Percentiles rank a stretch among this genome's conserved stretches.
Evolutionary conservation across 148 eudicot species (phyloP).

Genomic region (Vaccinium darrowii): DNA sequence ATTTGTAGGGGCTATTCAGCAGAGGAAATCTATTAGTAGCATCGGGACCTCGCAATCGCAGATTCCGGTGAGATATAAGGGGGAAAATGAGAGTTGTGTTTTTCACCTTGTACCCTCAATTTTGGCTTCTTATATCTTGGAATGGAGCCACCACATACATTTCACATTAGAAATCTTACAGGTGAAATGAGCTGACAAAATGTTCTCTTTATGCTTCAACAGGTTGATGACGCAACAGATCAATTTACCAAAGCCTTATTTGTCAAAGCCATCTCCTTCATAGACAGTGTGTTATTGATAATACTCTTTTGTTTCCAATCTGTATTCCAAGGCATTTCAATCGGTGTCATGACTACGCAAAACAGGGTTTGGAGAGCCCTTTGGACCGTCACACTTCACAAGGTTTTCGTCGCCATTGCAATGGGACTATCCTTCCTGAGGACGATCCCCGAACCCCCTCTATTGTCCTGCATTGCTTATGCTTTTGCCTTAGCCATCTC

Average conservation of each 20-base stretch:
- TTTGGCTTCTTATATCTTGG: not conserved
- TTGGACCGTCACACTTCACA: slow-evolving; percentile 39
- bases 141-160: not conserved
- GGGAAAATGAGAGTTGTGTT: not conserved
- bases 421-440: slow-evolving; percentile 36
- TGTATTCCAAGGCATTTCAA: slow-evolving; percentile 38
- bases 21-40: not conserved
- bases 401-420: slow-evolving; percentile 21
- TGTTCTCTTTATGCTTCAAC: not conserved
- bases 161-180: not conserved
- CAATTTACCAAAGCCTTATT: not conserved
- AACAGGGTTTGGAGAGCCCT: slow-evolving; percentile 35
- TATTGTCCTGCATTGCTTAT: slow-evolving; percentile 28
- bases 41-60: slow-evolving; percentile 7
- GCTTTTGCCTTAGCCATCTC: slow-evolving; percentile 42
- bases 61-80: slow-evolving; percentile 9
- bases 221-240: slow-evolving; percentile 3
- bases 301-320: slow-evolving; percentile 36
- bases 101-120: not conserved
- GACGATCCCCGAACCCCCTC: slow-evolving; percentile 31
- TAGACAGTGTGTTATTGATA: slow-evolving; percentile 26
- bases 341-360: slow-evolving; percentile 28
- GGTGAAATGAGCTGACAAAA: not conserved
- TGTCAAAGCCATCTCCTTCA: slow-evolving; percentile 24
- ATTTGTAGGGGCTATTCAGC: slow-evolving; percentile 8